A percentile compares a stretch with the other conserved stretches of the same genome.
phyloP scores from a whole-genome alignment of 371 early-diverging fungal genomes.

The Actinomortierella wolfii region DNA sequence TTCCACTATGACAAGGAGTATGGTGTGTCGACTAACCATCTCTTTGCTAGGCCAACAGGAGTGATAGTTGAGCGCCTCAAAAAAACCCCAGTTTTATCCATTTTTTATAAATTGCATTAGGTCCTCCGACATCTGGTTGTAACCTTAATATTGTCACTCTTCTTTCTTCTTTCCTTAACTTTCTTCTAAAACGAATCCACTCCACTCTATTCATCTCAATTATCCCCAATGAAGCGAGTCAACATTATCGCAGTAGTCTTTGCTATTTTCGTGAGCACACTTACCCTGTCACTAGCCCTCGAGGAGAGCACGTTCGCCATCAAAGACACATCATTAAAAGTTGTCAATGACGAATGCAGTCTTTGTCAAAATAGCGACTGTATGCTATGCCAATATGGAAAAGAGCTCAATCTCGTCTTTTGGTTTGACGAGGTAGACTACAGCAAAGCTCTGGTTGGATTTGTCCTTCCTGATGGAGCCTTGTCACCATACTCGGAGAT shows the following conservation, averaged over 20 bases:
- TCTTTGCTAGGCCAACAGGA: too few species aligned
- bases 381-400: slow-evolving; percentile 40
- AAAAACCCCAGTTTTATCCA: too few species aligned
- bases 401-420: slow-evolving; percentile 17
- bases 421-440: slow-evolving; percentile 35
- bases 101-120: too few species aligned
- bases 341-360: slow-evolving; percentile 43
- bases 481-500: slow-evolving; percentile 17
- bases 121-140: too few species aligned
- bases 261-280: background rate
- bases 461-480: slow-evolving; percentile 30
- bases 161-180: background rate
- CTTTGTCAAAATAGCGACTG: slow-evolving; percentile 43
- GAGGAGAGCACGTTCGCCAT: slow-evolving; percentile 14
- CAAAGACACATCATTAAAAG: slow-evolving; percentile 50
- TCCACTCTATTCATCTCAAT: background rate
- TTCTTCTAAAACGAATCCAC: background rate
- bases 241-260: too few species aligned
- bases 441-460: slow-evolving; percentile 35
- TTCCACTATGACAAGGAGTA: too few species aligned
- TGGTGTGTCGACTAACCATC: too few species aligned
- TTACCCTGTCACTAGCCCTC: background rate
- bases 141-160: too few species aligned
- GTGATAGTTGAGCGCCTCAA: too few species aligned
- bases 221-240: too few species aligned